Evolutionary conservation across 148 eudicot genomes (phyloP).

Genomic region (Drosera capensis): DNA sequence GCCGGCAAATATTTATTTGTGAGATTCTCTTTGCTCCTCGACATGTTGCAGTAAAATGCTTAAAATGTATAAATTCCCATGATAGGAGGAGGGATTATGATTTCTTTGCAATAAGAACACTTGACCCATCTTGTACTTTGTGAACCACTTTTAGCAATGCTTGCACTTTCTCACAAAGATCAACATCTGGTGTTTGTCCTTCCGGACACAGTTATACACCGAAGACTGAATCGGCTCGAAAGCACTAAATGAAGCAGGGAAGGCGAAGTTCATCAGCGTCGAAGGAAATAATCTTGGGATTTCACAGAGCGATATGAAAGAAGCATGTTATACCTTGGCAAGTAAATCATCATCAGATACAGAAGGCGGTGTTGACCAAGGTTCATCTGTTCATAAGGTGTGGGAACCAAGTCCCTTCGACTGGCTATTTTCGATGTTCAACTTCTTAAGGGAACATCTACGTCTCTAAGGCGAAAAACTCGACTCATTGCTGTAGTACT

Average conservation of each 20-base stretch:
- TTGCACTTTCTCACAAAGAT: neutral
- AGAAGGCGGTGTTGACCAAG: neutral
- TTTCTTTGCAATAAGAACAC: no score
- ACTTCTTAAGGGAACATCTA: no score
- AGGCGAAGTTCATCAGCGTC: constrained; percentile 50
- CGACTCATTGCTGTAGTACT: no score
- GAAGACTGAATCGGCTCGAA: constrained; percentile 95
- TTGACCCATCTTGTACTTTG: neutral
- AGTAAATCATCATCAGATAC: constrained; percentile 9
- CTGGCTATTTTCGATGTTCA: no score
- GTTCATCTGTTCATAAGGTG: neutral
- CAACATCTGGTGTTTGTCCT: neutral
- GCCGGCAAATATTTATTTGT: no score
- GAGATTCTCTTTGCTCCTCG: no score
- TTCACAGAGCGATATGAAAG: constrained; percentile 29
- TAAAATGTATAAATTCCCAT: no score
- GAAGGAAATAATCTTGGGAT: constrained; percentile 72
- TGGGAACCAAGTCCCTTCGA: neutral
- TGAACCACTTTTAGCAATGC: neutral
- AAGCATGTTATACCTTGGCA: constrained; percentile 54
- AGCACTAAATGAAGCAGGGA: constrained; percentile 62
- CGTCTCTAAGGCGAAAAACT: no score
- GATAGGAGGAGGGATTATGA: no score
- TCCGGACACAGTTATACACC: constrained; percentile 52
- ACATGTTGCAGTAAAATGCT: no score